Conservation (phyloP, 371 early-diverging fungal species). For the Neoconidiobolus thromboides region DNA sequence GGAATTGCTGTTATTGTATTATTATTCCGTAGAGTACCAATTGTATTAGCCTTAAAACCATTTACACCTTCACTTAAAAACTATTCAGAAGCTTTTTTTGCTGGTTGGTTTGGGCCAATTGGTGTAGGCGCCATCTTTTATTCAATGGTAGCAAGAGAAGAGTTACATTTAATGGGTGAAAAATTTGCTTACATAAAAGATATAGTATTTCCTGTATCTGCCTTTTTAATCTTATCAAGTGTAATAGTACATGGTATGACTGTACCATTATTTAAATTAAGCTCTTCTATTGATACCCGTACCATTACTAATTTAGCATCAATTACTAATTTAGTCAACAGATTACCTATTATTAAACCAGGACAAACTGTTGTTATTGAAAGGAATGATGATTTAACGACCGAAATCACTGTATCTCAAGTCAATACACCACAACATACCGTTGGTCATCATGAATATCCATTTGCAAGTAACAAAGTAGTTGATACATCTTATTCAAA, state of each 20-base stretch:
- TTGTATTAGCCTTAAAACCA: conserved; percentile 39
- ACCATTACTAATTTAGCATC: conserved; percentile 16
- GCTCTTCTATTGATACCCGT: conserved; percentile 17
- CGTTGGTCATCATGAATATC: not conserved
- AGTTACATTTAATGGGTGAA: conserved; percentile 3
- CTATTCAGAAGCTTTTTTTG: conserved; percentile 65
- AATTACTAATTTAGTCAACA: conserved; percentile 13
- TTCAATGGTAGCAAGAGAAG: conserved; percentile 32
- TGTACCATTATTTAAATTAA: conserved; percentile 47
- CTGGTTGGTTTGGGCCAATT: conserved; percentile 96
- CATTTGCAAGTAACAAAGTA: not conserved
- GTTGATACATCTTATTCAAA: not conserved
- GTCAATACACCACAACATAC: not conserved
- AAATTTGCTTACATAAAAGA: conserved; percentile 10
- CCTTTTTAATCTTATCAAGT: conserved; percentile 56
- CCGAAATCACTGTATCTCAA: not conserved
- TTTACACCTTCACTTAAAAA: conserved; percentile 52
- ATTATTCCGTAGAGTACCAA: conserved; percentile 63
- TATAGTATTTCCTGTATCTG: conserved; percentile 36
- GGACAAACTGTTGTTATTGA: conserved; percentile 14
- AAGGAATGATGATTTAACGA: not conserved
- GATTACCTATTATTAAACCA: conserved; percentile 16
- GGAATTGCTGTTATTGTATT: conserved; percentile 50
- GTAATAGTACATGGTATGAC: conserved; percentile 64
- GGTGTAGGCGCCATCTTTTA: conserved; percentile 82